A percentile compares a stretch with the other conserved stretches of the same genome.
These are phyloP conservation scores for Dujonia santamariae DNA, from an alignment of 1,139 yeast genomes.

Conservation along the genomic window DNA sequence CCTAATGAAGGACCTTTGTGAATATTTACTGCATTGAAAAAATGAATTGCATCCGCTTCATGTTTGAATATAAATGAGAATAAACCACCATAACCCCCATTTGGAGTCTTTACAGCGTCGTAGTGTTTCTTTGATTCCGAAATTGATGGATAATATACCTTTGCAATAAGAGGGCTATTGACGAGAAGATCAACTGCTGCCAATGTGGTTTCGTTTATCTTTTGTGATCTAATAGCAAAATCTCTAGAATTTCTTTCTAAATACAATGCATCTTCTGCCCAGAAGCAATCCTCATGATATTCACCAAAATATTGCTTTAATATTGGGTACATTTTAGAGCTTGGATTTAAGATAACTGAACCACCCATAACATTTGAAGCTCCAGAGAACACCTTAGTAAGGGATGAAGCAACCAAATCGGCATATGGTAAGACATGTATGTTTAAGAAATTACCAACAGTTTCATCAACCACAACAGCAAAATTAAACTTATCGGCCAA, in stretches of 20 bases:
- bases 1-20: constrained; percentile 96
- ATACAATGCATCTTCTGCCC: constrained; percentile 94
- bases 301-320: constrained; percentile 54
- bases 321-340: constrained; percentile 47
- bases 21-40: constrained; percentile 70
- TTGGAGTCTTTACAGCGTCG: constrained; percentile 62
- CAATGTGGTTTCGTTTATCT: constrained; percentile 66
- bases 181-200: constrained; percentile 50
- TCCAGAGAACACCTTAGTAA: constrained; percentile 91
- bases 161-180: constrained; percentile 49
- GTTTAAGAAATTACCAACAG: constrained; percentile 87
- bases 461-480: constrained; percentile 85
- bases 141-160: constrained; percentile 69
- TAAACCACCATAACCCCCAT: constrained; percentile 93
- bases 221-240: constrained; percentile 64
- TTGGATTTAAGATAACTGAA: constrained; percentile 73
- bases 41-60: constrained; percentile 62
- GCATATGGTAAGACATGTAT: constrained; percentile 78
- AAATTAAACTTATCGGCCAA: constrained; percentile 71
- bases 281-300: constrained; percentile 69
- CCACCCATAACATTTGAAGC: constrained; percentile 97
- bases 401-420: constrained; percentile 81
- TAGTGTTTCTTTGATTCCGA: constrained; percentile 58
- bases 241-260: constrained; percentile 93
- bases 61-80: constrained; percentile 72